Evolutionary conservation across 202 grass and related monocot genomes (phyloP).

Genomic region (Schoenoplectus tabernaemontani): DNA sequence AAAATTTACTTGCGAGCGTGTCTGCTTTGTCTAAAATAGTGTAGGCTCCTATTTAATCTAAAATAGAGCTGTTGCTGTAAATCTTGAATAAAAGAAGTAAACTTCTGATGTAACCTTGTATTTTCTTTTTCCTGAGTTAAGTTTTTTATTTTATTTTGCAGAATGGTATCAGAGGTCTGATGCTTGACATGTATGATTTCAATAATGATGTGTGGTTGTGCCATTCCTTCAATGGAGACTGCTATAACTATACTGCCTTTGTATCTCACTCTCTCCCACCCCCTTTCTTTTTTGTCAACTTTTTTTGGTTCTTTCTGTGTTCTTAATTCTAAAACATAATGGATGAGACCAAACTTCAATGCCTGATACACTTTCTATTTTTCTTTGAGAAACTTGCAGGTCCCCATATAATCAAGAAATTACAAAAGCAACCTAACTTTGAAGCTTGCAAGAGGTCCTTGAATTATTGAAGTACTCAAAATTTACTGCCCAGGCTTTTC

Average conservation of each 20-base stretch:
- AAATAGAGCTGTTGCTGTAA: not conserved
- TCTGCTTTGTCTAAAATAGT: not conserved
- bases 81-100: not conserved
- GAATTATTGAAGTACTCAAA: not conserved
- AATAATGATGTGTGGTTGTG: conserved; percentile 75
- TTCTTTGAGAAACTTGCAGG: not conserved
- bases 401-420: conserved; percentile 1
- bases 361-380: not conserved
- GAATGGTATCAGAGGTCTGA: conserved; percentile 84
- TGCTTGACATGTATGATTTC: conserved; percentile 95
- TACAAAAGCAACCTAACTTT: not conserved
- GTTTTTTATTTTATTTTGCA: conserved; percentile 21
- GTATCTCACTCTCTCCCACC: conserved; percentile 33
- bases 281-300: not conserved
- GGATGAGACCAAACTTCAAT: not conserved
- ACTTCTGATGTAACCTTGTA: not conserved
- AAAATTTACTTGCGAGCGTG: not conserved
- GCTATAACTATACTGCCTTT: conserved; percentile 77
- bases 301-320: not conserved
- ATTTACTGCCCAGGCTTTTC: not conserved
- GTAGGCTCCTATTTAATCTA: not conserved
- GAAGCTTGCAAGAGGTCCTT: not conserved
- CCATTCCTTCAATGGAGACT: conserved; percentile 49
- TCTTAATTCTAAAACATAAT: not conserved
- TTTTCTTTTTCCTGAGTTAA: not conserved